phyloP scores from a whole-genome alignment of 2,329 filamentous ascomycete species.

The Fusarium fujikuroi region DNA sequence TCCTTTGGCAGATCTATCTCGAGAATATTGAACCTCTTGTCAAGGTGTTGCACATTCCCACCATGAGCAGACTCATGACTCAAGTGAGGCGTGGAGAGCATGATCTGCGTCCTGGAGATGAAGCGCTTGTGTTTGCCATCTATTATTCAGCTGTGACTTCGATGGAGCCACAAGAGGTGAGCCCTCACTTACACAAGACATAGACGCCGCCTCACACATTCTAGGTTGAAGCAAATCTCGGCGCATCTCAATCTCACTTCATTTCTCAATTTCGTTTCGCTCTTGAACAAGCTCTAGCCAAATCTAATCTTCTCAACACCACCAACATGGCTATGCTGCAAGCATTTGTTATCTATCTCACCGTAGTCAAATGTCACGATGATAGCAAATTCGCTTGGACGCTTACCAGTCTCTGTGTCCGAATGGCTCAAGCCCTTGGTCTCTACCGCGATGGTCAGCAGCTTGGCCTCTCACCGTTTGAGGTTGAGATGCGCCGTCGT shows the following conservation, averaged over 20 bases:
- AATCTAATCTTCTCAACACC: slow-evolving; percentile 36
- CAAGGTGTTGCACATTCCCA: slow-evolving; percentile 35
- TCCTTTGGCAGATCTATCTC: slow-evolving; percentile 35
- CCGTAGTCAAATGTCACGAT: slow-evolving; percentile 35
- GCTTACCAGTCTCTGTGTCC: slow-evolving; percentile 30
- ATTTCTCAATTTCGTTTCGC: slow-evolving; percentile 36
- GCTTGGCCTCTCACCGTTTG: slow-evolving; percentile 26
- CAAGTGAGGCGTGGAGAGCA: slow-evolving; percentile 30
- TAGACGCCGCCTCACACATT: neutral
- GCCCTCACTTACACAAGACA: neutral
- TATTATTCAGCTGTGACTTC: slow-evolving; percentile 32
- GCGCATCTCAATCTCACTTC: slow-evolving; percentile 26
- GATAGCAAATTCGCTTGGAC: slow-evolving; percentile 37
- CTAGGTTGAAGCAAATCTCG: slow-evolving; percentile 30
- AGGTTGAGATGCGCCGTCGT: slow-evolving; percentile 40
- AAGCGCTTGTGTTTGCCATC: slow-evolving; percentile 35
- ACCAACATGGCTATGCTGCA: slow-evolving; percentile 33
- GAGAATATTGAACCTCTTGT: slow-evolving; percentile 35
- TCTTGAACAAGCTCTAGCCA: slow-evolving; percentile 35
- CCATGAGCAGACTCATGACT: slow-evolving; percentile 32
- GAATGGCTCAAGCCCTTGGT: slow-evolving; percentile 34
- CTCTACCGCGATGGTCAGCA: slow-evolving; percentile 35
- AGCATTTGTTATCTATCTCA: slow-evolving; percentile 33
- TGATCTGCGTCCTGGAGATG: slow-evolving; percentile 24
- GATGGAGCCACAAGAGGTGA: slow-evolving; percentile 27